Evolutionary conservation across 2,329 filamentous ascomycete species (phyloP).

Genomic region (Dothistroma pini): DNA sequence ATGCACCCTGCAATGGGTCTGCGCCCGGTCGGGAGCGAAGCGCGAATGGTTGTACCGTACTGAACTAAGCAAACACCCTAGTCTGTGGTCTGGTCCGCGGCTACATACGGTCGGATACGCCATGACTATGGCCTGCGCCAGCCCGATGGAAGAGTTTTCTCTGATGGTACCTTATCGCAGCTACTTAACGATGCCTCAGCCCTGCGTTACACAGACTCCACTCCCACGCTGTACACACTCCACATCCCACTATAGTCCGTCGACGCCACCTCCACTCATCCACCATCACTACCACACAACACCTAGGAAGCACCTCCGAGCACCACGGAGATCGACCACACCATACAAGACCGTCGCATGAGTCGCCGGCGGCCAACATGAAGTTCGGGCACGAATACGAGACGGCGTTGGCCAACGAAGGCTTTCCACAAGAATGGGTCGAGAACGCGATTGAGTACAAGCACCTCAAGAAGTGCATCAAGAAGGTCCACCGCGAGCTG

Average conservation of each 20-base stretch:
- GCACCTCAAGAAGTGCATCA: slow-evolving; percentile 84
- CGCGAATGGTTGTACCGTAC: neutral
- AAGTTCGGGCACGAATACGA: slow-evolving; percentile 83
- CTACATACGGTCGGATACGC: neutral
- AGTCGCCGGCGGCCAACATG: slow-evolving; percentile 50
- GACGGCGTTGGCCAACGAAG: slow-evolving; percentile 64
- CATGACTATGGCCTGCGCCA: neutral
- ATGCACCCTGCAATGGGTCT: neutral
- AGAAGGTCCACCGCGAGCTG: slow-evolving; percentile 71
- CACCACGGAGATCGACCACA: neutral
- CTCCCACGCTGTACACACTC: neutral
- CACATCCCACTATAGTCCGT: neutral
- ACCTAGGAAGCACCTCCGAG: neutral
- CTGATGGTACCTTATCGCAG: neutral
- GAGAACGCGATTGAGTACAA: slow-evolving; percentile 77
- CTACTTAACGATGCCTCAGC: slow-evolving; percentile 1
- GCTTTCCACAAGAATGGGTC: slow-evolving; percentile 69
- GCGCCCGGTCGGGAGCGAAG: neutral
- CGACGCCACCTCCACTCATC: slow-evolving; percentile 1
- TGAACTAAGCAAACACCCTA: neutral
- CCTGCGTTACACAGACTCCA: slow-evolving; percentile 2
- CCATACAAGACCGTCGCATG: neutral
- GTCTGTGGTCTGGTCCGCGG: neutral
- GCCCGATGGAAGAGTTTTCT: slow-evolving; percentile 2
- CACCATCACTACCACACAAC: neutral